phyloP scores from a whole-genome alignment of 768 basidiomycete genomes.

The Cantharellus anzutake region DNA sequence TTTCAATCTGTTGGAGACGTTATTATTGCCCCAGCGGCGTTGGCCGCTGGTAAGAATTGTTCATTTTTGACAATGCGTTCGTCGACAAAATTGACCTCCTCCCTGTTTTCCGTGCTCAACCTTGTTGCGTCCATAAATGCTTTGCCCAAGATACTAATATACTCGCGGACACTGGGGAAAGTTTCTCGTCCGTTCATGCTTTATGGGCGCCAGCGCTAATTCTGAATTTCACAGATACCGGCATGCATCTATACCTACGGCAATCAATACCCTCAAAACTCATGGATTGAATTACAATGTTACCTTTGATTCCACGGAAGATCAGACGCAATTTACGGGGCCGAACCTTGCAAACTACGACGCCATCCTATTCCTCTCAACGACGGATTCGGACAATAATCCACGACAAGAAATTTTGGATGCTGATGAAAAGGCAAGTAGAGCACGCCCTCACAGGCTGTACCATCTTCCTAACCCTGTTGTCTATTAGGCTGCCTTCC shows the following conservation, averaged over 20 bases:
- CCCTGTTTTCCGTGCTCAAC: background rate
- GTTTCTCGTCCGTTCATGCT: background rate
- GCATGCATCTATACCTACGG: background rate
- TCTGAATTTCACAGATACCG: background rate
- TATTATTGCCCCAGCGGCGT: too few relatives aligned
- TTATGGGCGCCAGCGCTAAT: background rate
- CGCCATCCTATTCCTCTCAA: conserved; percentile 47
- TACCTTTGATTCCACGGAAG: conserved; percentile 46
- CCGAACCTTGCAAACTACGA: conserved; percentile 37
- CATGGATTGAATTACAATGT: conserved; percentile 20
- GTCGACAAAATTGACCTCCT: background rate
- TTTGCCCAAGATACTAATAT: background rate
- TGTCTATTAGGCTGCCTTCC: conserved; percentile 31
- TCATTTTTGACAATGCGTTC: too few relatives aligned
- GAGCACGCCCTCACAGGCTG: too few relatives aligned
- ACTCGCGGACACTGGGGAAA: background rate
- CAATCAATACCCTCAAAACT: conserved; percentile 9
- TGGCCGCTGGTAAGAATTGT: too few relatives aligned
- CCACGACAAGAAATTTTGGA: background rate
- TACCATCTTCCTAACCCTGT: background rate
- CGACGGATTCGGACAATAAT: conserved; percentile 21
- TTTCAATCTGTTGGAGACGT: too few relatives aligned
- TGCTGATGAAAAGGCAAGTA: background rate
- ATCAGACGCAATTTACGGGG: conserved; percentile 35
- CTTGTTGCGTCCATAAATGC: background rate